Base-by-base conservation (phyloP, 2,329 filamentous ascomycete genomes). In the Rhinocladiella similis region DNA sequence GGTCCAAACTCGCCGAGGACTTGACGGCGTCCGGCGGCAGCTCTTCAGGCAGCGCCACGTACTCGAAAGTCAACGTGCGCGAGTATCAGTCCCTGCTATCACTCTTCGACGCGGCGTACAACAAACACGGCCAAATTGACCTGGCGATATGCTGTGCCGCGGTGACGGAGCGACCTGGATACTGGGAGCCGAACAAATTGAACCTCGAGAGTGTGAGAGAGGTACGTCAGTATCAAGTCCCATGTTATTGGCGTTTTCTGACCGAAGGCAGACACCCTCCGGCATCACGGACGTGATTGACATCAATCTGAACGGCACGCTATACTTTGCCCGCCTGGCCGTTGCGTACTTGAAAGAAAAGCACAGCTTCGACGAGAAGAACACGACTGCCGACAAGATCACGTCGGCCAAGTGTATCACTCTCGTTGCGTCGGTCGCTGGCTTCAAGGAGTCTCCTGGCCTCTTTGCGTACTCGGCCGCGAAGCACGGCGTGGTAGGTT, bases 261-360 rank as follows among this genome's bases (percentile, higher is more conserved):
- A 46, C 43, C 10, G 14, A 25, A 9, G 12, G 12, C 20, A 61
- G 59, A 58, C 51, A n/a, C 59, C 59, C 9, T 58, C 54, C 5
- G 59, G 59, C 33, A 61, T 61, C 45, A 27, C 52, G 36, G 54
- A 61, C 13, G 54, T 61, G 16, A 42, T 78, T 51, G 64, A 72
- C 65, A 69, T 72, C 39, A 72, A 72, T 59, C 55, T 72, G 9
- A 48, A 68, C 18, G 78, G 78, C 0, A 67, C 70, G 3, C 64
- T 81, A n/a, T 80, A 79, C 60, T 72, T 77, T 12, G 71, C 80
- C 35, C 78, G 80, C 56, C 66, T 82, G 3, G 79, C 73, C 0
- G 69, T 73, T 3, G 73, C 80, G 56, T 83, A 82, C 57, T 77
- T 83, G 68, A 61, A 61, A 39, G 59, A 61, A 20, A 61, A 57